Conservation (phyloP, 768 basidiomycete genomes). For the Kwoniella sp. region DNA sequence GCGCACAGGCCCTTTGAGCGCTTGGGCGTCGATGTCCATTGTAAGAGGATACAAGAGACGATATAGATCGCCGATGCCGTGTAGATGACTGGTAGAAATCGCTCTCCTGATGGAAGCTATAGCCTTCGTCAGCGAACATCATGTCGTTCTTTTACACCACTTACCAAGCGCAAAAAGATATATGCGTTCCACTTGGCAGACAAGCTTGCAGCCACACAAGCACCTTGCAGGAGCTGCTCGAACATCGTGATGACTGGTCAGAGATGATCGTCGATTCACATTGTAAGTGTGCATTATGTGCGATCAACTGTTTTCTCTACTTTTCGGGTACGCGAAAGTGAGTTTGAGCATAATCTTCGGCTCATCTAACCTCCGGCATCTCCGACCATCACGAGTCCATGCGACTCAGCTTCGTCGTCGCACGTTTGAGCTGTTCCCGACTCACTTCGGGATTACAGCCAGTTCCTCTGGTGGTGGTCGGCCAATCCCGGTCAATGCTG, state of each 20-base stretch:
- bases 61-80: conserved; percentile 7
- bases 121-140: background rate
- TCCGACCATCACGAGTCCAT: no score
- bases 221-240: background rate
- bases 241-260: background rate
- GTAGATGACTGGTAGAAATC: conserved; percentile 9
- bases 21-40: background rate
- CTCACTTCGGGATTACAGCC: no score
- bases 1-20: background rate
- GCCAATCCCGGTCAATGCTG: no score
- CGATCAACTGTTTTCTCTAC: no score
- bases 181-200: conserved; percentile 11
- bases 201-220: conserved; percentile 5
- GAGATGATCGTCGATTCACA: background rate
- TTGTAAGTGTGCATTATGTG: no score
- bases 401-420: no score
- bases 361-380: no score
- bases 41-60: background rate
- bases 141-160: conserved; percentile 2
- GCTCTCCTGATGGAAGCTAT: conserved; percentile 8
- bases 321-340: no score
- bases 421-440: no score
- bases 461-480: no score
- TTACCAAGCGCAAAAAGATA: conserved; percentile 8
- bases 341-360: no score